Percentiles rank a stretch among this genome's conserved stretches.
Conservation (phyloP, 306 rosid species). For the Luffa aegyptiaca region DNA sequence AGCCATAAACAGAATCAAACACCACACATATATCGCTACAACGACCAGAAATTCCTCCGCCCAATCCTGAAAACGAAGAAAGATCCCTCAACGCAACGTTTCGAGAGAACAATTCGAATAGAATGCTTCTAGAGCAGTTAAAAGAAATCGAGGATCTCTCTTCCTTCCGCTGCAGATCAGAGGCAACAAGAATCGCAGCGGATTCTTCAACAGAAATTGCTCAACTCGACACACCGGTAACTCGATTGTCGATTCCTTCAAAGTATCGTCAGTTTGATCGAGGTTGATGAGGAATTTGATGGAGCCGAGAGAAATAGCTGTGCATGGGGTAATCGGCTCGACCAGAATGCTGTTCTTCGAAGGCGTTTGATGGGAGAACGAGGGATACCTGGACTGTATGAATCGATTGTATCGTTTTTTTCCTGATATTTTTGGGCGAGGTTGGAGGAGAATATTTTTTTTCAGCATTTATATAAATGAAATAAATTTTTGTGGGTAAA, state of each 20-base stretch:
- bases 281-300: not conserved
- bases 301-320: not conserved
- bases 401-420: not conserved
- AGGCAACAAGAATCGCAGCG: not conserved
- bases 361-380: not conserved
- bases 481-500: too few species aligned
- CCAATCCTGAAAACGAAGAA: not conserved
- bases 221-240: not conserved
- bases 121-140: not conserved
- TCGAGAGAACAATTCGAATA: not conserved
- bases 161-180: not conserved
- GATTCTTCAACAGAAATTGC: not conserved
- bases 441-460: not conserved
- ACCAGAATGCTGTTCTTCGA: not conserved
- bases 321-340: not conserved
- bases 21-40: not conserved
- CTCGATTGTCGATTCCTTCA: not conserved
- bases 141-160: not conserved
- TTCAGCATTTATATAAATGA: not conserved
- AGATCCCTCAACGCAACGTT: not conserved
- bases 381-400: slow-evolving; percentile 2
- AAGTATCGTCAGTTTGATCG: not conserved
- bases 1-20: not conserved
- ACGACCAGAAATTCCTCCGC: not conserved
- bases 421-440: not conserved